These are phyloP conservation scores for Puccinia polysora DNA, from an alignment of 1,284 basidiomycete genomes.

Conservation along the genomic window DNA sequence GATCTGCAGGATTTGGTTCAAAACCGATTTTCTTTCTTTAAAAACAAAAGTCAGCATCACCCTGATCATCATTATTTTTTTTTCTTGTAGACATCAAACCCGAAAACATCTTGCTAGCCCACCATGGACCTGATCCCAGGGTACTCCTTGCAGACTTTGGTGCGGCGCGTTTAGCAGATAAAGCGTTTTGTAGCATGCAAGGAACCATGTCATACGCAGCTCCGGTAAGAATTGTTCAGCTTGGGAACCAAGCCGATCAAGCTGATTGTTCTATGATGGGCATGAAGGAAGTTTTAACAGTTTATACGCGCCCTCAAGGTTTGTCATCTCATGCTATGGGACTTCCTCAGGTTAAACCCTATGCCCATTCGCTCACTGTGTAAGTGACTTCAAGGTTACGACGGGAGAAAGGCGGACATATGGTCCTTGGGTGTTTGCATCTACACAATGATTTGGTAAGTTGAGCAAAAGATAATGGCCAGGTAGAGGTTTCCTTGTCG, in stretches of 20 bases:
- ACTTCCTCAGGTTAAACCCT: neutral
- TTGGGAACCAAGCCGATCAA: neutral
- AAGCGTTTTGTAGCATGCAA: constrained; percentile 43
- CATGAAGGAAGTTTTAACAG: constrained; percentile 38
- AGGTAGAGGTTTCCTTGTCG: too few species aligned
- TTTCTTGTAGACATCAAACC: constrained; percentile 38
- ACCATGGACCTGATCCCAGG: constrained; percentile 29
- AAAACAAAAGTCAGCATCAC: too few species aligned
- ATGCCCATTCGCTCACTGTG: neutral
- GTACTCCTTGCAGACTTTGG: constrained; percentile 40
- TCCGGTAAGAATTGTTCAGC: constrained; percentile 6
- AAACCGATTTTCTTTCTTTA: neutral
- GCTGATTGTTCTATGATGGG: neutral
- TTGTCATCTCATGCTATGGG: too few species aligned
- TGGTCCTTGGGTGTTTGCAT: constrained; percentile 41
- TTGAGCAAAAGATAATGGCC: too few species aligned
- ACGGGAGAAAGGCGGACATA: constrained; percentile 41
- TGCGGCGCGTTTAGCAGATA: constrained; percentile 39
- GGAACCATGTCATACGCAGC: constrained; percentile 43
- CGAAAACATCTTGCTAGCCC: constrained; percentile 33
- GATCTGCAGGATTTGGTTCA: neutral
- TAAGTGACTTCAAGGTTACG: constrained; percentile 21
- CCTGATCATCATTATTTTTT: neutral
- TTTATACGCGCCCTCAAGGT: constrained; percentile 40
- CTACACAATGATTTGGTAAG: constrained; percentile 42